Base-by-base conservation (phyloP, 345 rosid species). In the Stellera chamaejasme region DNA sequence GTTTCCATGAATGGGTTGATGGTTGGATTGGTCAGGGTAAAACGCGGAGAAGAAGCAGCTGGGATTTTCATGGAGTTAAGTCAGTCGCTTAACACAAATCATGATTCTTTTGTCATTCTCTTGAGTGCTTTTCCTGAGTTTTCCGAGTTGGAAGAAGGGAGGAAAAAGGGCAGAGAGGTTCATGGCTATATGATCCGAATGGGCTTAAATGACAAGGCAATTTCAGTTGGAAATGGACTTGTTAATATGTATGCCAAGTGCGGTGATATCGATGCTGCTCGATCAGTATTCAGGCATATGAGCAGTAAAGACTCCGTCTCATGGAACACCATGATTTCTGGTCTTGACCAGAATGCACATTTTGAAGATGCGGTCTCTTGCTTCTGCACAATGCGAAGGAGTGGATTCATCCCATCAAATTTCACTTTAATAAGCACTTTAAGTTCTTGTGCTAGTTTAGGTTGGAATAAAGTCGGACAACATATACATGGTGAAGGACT, bases 321-420 rank as follows among this genome's bases (percentile, higher is more conserved):
- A 25, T 91, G 98, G 96, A 91, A 88, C 72, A 77, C 90, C 55
- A 79, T 85, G 78, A 91, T 88, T 73, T 78, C 96, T 56, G 96
- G 83, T 63, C 81, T 91, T 52, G 90, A 88, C 67, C 98, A 88
- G 69, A 88, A 81, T 59, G 82, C 74, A 50, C 67, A 71, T 73
- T 83, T 78, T 62, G 73, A 75, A 73, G 89, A 80, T 65, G 88
- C 98, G 10, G 56, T 66, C 14, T 66, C 55, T 50, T 60, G 62
- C 71, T 83, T 83, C 69, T 62, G 52, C 51, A 49, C 60, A 53
- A 88, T 91, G 98, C 79, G 77, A 67, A 72, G 63, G 70, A 67
- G 45, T 55, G 88, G 76, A 42, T 66, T 77, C 44, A 49, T 73
- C 45, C 88, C 92, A 61, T 75, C 74, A 16, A 85, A 72, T 54